Conservation (phyloP, 768 basidiomycete species). For the Termitomyces heimii region DNA sequence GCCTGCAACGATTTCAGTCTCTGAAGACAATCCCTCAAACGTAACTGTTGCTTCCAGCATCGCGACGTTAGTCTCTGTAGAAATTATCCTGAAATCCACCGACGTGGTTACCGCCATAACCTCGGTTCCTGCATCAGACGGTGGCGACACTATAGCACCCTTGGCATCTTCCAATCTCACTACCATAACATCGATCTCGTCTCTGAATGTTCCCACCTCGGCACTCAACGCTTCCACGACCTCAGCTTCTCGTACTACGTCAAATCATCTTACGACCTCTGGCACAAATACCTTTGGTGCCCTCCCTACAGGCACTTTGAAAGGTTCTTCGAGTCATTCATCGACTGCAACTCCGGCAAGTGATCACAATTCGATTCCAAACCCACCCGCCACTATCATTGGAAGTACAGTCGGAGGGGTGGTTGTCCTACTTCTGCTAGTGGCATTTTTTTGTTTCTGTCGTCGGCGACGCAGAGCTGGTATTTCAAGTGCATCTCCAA, state of each 20-base stretch:
- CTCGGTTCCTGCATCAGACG: neutral
- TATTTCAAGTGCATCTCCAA: neutral
- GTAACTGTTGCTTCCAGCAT: too few species aligned
- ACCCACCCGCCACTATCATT: neutral
- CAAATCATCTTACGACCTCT: neutral
- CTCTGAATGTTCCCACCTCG: neutral
- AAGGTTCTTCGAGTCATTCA: neutral
- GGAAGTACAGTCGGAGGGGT: neutral
- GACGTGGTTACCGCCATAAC: neutral
- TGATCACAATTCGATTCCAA: neutral
- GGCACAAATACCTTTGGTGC: too few species aligned
- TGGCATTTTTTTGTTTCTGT: neutral
- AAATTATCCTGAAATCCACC: neutral
- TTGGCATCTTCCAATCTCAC: neutral
- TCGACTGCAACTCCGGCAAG: neutral
- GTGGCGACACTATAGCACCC: too few species aligned
- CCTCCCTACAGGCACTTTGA: too few species aligned
- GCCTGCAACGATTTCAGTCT: neutral
- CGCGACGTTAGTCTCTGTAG: neutral
- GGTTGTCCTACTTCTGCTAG: neutral
- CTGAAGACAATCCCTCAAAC: neutral
- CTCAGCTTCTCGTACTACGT: neutral
- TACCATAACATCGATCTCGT: neutral
- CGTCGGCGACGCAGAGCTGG: neutral
- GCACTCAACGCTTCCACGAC: too few species aligned